Evolutionary conservation across 257 asterid species (phyloP).

Genomic region (Osmanthus fragrans): DNA sequence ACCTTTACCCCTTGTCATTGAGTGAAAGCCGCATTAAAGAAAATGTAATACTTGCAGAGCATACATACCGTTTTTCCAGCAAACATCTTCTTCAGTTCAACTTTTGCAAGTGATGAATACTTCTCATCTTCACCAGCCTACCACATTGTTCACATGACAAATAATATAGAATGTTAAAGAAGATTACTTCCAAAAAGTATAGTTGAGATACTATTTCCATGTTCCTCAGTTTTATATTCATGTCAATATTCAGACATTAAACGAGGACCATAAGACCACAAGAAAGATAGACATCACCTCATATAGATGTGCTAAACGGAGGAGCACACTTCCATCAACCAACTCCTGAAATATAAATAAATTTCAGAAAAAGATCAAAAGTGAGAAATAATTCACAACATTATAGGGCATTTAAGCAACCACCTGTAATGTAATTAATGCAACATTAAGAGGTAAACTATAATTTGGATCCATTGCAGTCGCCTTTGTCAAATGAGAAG

Average conservation of each 20-base stretch:
- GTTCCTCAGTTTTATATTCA: background rate
- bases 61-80: constrained; percentile 56
- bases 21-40: too few relatives aligned
- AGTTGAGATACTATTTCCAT: background rate
- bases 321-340: constrained; percentile 57
- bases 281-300: constrained; percentile 47
- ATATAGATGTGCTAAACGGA: constrained; percentile 84
- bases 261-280: background rate
- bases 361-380: constrained; percentile 15
- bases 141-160: constrained; percentile 19
- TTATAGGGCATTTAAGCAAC: constrained; percentile 10
- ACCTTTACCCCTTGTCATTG: background rate
- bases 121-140: constrained; percentile 78
- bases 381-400: constrained; percentile 7
- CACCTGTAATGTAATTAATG: constrained; percentile 83
- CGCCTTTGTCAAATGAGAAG: constrained; percentile 45
- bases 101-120: constrained; percentile 60
- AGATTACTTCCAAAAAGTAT: background rate
- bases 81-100: constrained; percentile 68
- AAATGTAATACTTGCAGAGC: background rate
- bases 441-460: constrained; percentile 69
- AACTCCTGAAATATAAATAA: constrained; percentile 49
- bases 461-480: constrained; percentile 63
- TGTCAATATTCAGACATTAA: background rate
- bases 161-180: background rate